Evolutionary conservation across 2,329 filamentous ascomycete genomes (phyloP), one percentile per base, ranked within the genome.

Genomic region (Podosphaera leucotricha): DNA sequence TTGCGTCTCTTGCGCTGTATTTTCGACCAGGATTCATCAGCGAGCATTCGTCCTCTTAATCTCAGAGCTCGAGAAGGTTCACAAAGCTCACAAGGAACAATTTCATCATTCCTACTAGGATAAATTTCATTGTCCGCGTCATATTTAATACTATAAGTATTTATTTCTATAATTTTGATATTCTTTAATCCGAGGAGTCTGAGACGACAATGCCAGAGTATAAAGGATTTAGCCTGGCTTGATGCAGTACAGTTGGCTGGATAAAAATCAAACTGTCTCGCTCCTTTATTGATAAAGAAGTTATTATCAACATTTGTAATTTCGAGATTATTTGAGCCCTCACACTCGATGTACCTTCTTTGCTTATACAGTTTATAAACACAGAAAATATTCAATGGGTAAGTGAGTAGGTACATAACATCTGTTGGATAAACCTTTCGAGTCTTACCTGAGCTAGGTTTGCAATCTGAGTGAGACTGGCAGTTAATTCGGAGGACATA

Each of bases 241-340:
- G 11, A 39, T 39, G 19, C 15, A 39, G 20, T 10, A 18, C 24
- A 33, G 40, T 15, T 42, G 40, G 40, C n/a, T n/a, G n/a, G n/a
- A n/a, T n/a, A n/a, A n/a, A 42, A 19, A 19, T 15, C 40, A 42
- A 30, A 42, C 18, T 16, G 13, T 33, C 24, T 42, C 15, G 40
- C 4, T 11, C 18, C 18, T 33, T 42, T 24, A 30, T 42, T 42
- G 10, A 42, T 33, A 19, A 30, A 30, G 19, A 42, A 24, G 8
- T 33, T 42, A 42, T 18, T 42, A 18, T 42, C 40, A 33, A 42
- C 22, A n/a, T 22, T 42, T 11, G 24, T 7, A 42, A 42, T 42
- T 30, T 42, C 24, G 18, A 19, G 16, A 30, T 42, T 30, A 8
- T 30, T 30, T 42, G 40, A 42, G 30, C 40, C 40, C 22, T 42